These are phyloP conservation scores for Colletotrichum brevisporum DNA, from an alignment of 2,329 filamentous ascomycete species.

Conservation along the genomic window DNA sequence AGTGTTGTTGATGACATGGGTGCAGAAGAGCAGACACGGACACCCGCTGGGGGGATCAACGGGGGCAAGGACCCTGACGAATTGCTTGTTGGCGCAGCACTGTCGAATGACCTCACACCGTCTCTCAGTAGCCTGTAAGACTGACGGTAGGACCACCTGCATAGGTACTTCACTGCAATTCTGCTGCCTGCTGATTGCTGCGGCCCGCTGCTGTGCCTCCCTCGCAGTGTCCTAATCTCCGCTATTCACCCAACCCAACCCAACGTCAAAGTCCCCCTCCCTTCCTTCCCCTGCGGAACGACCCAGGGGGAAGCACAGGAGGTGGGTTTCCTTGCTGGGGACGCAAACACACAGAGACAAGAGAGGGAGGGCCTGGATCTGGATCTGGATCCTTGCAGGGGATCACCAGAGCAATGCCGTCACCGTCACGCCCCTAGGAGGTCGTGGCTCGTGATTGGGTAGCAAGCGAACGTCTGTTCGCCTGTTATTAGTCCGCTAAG, in stretches of 20 bases:
- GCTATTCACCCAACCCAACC: too few species aligned
- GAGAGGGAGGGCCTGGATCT: background rate
- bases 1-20: background rate
- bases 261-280: too few species aligned
- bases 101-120: slow-evolving; percentile 1
- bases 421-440: background rate
- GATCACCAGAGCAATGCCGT: slow-evolving; percentile 1
- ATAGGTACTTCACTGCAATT: slow-evolving; percentile 7
- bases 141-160: too few species aligned
- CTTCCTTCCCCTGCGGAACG: too few species aligned
- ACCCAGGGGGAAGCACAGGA: too few species aligned
- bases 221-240: too few species aligned
- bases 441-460: background rate
- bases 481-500: background rate
- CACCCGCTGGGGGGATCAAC: too few species aligned
- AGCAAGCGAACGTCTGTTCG: background rate
- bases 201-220: background rate
- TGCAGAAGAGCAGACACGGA: background rate
- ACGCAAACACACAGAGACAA: too few species aligned
- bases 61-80: too few species aligned
- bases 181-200: slow-evolving; percentile 12
- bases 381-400: background rate
- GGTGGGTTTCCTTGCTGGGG: too few species aligned
- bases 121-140: background rate
- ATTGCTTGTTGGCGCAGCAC: background rate